These are phyloP conservation scores for Spongispora temasekensis DNA, from an alignment of 1,284 basidiomycete genomes.

Conservation along the genomic window DNA sequence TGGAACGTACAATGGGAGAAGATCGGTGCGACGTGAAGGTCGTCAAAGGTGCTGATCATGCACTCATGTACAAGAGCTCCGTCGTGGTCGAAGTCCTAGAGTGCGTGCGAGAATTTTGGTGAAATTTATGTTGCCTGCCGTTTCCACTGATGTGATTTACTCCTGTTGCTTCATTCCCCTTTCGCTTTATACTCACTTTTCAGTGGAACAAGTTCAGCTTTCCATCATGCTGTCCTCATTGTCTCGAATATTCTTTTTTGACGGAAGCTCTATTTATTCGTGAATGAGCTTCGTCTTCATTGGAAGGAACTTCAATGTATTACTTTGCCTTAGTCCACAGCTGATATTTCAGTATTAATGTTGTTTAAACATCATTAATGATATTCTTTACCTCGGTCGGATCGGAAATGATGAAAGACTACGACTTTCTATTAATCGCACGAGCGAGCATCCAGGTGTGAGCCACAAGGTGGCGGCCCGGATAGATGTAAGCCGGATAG, in stretches of 20 bases:
- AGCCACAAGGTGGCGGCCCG: no score
- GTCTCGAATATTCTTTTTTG: constrained; percentile 5
- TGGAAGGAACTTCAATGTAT: constrained; percentile 36
- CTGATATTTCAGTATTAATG: constrained; percentile 33
- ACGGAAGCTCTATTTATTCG: constrained; percentile 19
- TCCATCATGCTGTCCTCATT: constrained; percentile 11
- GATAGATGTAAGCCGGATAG: no score
- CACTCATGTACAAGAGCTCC: constrained; percentile 86
- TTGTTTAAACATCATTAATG: constrained; percentile 38
- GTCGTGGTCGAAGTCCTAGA: constrained; percentile 91
- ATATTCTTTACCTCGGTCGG: constrained; percentile 23
- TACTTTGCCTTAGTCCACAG: constrained; percentile 26
- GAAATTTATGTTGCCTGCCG: constrained; percentile 10
- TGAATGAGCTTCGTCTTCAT: constrained; percentile 29
- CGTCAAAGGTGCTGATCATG: constrained; percentile 87
- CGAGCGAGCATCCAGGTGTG: background rate
- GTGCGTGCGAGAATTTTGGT: constrained; percentile 62
- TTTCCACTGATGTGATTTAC: constrained; percentile 11
- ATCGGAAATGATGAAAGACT: no score
- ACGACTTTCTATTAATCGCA: background rate
- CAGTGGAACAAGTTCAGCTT: constrained; percentile 17
- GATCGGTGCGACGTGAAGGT: constrained; percentile 78
- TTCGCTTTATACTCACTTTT: constrained; percentile 17
- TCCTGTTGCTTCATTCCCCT: constrained; percentile 19
- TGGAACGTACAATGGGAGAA: constrained; percentile 84